Conservation (phyloP, 2,329 filamentous ascomycete species). For the Gnomoniopsis smithogilvyi region DNA sequence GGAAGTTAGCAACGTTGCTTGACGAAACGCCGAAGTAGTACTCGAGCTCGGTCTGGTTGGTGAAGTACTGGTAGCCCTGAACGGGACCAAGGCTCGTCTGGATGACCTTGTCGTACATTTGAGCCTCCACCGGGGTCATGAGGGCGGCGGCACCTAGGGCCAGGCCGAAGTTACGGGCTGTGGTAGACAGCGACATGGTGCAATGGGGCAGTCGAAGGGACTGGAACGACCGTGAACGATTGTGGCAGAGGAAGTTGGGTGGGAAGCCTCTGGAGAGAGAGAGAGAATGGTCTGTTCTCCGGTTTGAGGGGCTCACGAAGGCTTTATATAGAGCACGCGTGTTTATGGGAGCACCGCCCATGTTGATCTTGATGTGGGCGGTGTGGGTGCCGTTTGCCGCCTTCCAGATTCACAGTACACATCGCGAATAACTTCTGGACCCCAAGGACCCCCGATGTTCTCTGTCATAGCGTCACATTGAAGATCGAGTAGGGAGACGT, state of each 20-base stretch:
- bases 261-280: not conserved
- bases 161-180: not conserved
- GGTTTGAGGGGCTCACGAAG: not conserved
- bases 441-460: too few relatives aligned
- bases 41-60: constrained; percentile 6
- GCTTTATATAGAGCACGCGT: not conserved
- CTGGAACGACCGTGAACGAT: not conserved
- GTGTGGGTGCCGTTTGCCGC: too few relatives aligned
- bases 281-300: too few relatives aligned
- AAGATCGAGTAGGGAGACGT: too few relatives aligned
- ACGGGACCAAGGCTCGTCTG: constrained; percentile 9
- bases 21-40: constrained; percentile 2
- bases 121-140: not conserved
- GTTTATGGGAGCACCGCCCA: too few relatives aligned
- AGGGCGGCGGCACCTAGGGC: not conserved
- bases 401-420: too few relatives aligned
- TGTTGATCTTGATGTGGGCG: too few relatives aligned
- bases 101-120: constrained; percentile 8
- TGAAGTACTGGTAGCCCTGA: constrained; percentile 9
- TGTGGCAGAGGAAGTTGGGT: not conserved
- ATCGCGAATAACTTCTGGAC: too few relatives aligned
- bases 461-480: too few relatives aligned
- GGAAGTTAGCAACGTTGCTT: constrained; percentile 4
- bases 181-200: not conserved
- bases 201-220: not conserved